Conservation (phyloP, 192 early-diverging fungal genomes). For the Chytriomyces confervae region DNA sequence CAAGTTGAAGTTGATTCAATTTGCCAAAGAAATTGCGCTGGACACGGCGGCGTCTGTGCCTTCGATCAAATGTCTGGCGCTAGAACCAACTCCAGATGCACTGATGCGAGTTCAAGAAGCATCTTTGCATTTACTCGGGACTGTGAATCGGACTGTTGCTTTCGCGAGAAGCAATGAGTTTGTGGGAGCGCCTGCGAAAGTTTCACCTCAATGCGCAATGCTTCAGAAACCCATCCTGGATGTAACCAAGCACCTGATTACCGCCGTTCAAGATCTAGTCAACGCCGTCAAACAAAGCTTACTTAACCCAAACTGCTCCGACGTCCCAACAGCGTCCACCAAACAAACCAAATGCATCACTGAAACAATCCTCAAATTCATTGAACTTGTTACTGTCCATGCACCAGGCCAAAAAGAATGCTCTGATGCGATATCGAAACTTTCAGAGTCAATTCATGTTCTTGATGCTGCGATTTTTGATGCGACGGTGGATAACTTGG, state of each 20-base stretch:
- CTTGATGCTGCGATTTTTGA: conserved; percentile 59
- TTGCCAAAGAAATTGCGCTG: conserved; percentile 53
- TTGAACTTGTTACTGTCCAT: conserved; percentile 38
- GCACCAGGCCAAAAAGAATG: conserved; percentile 66
- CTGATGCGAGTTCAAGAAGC: conserved; percentile 41
- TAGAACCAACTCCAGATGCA: conserved; percentile 38
- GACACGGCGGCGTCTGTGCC: conserved; percentile 50
- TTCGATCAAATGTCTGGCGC: conserved; percentile 55
- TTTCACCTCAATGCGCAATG: conserved; percentile 38
- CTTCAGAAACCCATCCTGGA: conserved; percentile 53
- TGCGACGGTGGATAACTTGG: conserved; percentile 51
- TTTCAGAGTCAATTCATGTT: conserved; percentile 37
- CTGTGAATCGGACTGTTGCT: conserved; percentile 47
- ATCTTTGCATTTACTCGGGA: conserved; percentile 47
- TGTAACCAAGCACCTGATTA: conserved; percentile 40
- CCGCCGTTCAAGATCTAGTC: conserved; percentile 43
- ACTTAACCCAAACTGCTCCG: conserved; percentile 50
- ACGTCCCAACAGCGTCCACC: conserved; percentile 35
- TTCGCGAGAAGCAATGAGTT: conserved; percentile 50
- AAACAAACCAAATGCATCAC: conserved; percentile 36
- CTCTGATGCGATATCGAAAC: conserved; percentile 48
- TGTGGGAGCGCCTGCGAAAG: conserved; percentile 49
- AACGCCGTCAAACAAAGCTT: conserved; percentile 50
- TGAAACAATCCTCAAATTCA: conserved; percentile 42
- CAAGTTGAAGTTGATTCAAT: conserved; percentile 49